Evolutionary conservation across 495 filamentous ascomycete species (phyloP).

Genomic region (Penicillium paxilli): DNA sequence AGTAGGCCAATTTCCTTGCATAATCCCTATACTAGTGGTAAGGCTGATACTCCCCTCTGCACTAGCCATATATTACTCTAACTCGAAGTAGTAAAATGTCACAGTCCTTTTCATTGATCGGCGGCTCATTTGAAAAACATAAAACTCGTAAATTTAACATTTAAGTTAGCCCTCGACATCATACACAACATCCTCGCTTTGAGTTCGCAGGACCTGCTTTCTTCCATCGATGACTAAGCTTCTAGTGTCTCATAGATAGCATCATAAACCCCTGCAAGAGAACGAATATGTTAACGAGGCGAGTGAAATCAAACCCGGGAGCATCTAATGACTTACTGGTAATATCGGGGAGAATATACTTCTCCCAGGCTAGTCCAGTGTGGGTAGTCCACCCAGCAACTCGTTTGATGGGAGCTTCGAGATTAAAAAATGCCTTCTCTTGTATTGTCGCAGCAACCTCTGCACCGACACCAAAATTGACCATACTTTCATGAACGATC

Average conservation of each 20-base stretch:
- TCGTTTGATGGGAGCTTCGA: slow-evolving; percentile 90
- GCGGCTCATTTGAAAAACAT: too few species aligned
- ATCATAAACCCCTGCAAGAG: slow-evolving; percentile 5
- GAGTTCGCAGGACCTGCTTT: background rate
- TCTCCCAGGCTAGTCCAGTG: slow-evolving; percentile 78
- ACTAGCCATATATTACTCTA: too few species aligned
- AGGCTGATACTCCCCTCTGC: too few species aligned
- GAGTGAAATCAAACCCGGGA: background rate
- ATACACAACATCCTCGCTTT: background rate
- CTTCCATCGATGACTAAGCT: background rate
- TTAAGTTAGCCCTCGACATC: background rate
- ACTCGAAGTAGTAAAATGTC: too few species aligned
- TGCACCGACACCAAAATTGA: slow-evolving; percentile 91
- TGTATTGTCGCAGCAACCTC: slow-evolving; percentile 93
- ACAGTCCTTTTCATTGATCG: too few species aligned
- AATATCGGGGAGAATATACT: slow-evolving; percentile 87
- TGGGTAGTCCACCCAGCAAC: slow-evolving; percentile 95
- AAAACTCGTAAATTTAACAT: too few species aligned
- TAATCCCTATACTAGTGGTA: too few species aligned
- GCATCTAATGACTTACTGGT: slow-evolving; percentile 64
- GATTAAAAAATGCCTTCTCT: slow-evolving; percentile 77
- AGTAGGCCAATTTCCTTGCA: too few species aligned
- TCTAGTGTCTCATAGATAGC: background rate
- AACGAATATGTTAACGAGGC: background rate
- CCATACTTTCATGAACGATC: slow-evolving; percentile 94